Evolutionary conservation across 2,329 filamentous ascomycete genomes (phyloP).

Genomic region (Aaosphaeria pasadenensis): DNA sequence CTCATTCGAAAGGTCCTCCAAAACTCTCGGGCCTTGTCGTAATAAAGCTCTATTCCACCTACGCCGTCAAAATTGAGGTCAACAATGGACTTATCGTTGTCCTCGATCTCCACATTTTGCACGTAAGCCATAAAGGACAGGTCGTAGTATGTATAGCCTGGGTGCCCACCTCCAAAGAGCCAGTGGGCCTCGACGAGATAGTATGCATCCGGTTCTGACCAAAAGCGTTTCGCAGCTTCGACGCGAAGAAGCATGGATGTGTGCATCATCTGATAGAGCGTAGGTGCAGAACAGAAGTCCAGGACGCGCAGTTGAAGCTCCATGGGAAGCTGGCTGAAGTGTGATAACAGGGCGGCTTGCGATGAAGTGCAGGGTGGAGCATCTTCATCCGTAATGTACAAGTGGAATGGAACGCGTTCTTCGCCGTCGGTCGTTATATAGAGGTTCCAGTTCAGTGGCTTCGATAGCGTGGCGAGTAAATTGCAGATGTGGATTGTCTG

Average conservation of each 20-base stretch:
- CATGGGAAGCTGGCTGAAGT: constrained; percentile 5
- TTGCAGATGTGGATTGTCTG: constrained; percentile 4
- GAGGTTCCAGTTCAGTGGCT: not conserved
- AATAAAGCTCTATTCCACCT: not conserved
- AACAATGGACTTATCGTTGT: constrained; percentile 1
- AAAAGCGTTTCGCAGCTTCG: constrained; percentile 16
- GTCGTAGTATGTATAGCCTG: constrained; percentile 9
- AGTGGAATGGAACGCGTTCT: not conserved
- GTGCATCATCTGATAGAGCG: constrained; percentile 15
- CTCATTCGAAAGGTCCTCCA: constrained; percentile 7
- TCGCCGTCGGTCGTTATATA: not conserved
- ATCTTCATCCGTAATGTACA: constrained; percentile 1
- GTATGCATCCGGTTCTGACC: constrained; percentile 7
- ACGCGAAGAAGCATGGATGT: constrained; percentile 7
- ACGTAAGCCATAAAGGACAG: constrained; percentile 7
- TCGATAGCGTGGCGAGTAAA: constrained; percentile 4
- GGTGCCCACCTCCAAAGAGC: constrained; percentile 9
- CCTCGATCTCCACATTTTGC: constrained; percentile 12
- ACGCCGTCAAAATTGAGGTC: not conserved
- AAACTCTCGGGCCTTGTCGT: constrained; percentile 3
- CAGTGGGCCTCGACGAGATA: constrained; percentile 7
- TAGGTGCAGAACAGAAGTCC: constrained; percentile 7
- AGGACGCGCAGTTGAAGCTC: constrained; percentile 14
- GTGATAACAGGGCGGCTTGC: constrained; percentile 3
- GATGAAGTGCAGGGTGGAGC: too few species aligned